Conservation (phyloP, 306 rosid genomes). For the Ammopiptanthus mongolicus region DNA sequence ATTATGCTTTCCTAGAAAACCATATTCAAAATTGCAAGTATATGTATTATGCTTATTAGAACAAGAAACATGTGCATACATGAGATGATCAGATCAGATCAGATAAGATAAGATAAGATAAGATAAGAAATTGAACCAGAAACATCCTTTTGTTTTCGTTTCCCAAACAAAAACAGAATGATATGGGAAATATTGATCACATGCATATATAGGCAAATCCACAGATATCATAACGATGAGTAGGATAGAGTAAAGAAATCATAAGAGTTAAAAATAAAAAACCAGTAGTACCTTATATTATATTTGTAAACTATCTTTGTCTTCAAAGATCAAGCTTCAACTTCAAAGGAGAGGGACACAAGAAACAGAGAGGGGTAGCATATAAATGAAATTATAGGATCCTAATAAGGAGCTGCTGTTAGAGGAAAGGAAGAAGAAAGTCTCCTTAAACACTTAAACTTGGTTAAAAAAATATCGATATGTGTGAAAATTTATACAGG, state of each 20-base stretch:
- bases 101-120: not conserved
- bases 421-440: not conserved
- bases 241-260: not conserved
- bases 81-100: no score
- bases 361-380: not conserved
- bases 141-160: not conserved
- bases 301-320: not conserved
- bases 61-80: not conserved
- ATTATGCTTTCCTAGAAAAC: not conserved
- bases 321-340: not conserved
- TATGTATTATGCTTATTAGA: not conserved
- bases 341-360: not conserved
- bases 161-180: not conserved
- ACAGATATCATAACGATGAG: not conserved
- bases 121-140: not conserved
- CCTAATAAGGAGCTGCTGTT: not conserved
- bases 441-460: not conserved
- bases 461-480: not conserved
- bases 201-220: not conserved
- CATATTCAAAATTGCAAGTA: not conserved
- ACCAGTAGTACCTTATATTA: slow-evolving; percentile 11
- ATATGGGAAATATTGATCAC: not conserved
- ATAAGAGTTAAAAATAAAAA: not conserved
- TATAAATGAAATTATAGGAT: not conserved
- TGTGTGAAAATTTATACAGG: not conserved